These are phyloP conservation scores for Hyphopichia fennica DNA, from an alignment of 1,139 yeast genomes.

Conservation along the genomic window DNA sequence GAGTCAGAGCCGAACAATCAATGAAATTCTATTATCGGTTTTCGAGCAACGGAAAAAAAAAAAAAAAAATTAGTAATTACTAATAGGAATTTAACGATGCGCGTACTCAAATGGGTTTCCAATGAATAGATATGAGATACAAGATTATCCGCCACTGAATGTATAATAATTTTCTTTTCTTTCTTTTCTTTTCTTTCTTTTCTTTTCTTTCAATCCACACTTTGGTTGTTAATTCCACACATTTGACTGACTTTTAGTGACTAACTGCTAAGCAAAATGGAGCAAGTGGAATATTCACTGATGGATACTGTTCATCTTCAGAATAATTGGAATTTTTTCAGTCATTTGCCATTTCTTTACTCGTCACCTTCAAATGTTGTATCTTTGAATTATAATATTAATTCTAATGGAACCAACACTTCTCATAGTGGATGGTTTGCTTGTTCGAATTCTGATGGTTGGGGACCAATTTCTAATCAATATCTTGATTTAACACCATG, in stretches of 20 bases:
- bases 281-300: slow-evolving; percentile 8
- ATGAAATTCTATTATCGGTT: background rate
- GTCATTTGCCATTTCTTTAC: slow-evolving; percentile 5
- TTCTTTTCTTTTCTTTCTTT: too few relatives aligned
- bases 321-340: slow-evolving; percentile 9
- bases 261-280: slow-evolving; percentile 7
- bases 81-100: background rate
- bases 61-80: background rate
- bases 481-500: slow-evolving; percentile 80
- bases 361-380: background rate
- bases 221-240: background rate
- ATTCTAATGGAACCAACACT: background rate
- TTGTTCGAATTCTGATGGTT: slow-evolving; percentile 53
- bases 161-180: too few relatives aligned
- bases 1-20: background rate
- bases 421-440: slow-evolving; percentile 8
- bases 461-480: slow-evolving; percentile 64
- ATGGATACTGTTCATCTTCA: slow-evolving; percentile 5
- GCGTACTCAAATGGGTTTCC: slow-evolving; percentile 2
- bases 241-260: too few relatives aligned
- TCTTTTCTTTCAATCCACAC: background rate
- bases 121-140: background rate
- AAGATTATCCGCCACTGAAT: too few relatives aligned
- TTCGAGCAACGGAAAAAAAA: background rate
- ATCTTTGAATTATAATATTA: background rate